Base-by-base conservation (phyloP, 2,329 filamentous ascomycete species). In the Cercospora canescens region DNA sequence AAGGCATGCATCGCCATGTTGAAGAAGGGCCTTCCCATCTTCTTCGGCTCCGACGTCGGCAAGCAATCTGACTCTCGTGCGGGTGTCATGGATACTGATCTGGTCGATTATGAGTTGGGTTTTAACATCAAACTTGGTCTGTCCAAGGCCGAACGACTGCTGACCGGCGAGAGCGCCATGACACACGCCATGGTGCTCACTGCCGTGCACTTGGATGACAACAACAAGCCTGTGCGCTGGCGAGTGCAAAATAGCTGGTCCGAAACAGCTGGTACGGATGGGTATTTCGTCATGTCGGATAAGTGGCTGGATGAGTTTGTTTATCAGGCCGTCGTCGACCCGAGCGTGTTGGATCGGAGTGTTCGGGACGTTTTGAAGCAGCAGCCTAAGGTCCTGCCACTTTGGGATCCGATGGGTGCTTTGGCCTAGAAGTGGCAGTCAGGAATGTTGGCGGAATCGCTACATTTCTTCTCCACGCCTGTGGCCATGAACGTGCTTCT, bases 131-230 rank as follows among this genome's bases (percentile, higher is more conserved):
- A 83, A 63, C 84, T 94, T 8, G 88, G 87, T 18, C 85, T 96
- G 86, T 87, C 82, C 73, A 96, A 96, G 79, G 90, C 90, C 0
- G 86, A 92, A 73, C 83, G 93, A 3, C 81, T 97, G 54, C 82
- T 86, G 72, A 89, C 89, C 0, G 88, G 91, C 11, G 93, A 96
- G 80, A 90, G 87, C 62, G 85, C 87, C 59, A 96, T 97, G 93
- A 96, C 93, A 1, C 93, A 96, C 74, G 93, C 93, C 4, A 96
- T 96, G 93, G 92, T 96, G 0, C 79, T 97, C 68, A 96, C 92
- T 2, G 93, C 88, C 0, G 93, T 96, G 54, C 93, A 97, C 75
- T 77, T 96, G 2, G 89, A 91, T 66, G 82, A 85, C 30, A 80
- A 85, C 32, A 80, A 87, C 66, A 86, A 87, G 78, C 84, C 88